These are phyloP conservation scores for Ambrosia trifida DNA, from an alignment of 129 eudicot species.

Conservation along the genomic window DNA sequence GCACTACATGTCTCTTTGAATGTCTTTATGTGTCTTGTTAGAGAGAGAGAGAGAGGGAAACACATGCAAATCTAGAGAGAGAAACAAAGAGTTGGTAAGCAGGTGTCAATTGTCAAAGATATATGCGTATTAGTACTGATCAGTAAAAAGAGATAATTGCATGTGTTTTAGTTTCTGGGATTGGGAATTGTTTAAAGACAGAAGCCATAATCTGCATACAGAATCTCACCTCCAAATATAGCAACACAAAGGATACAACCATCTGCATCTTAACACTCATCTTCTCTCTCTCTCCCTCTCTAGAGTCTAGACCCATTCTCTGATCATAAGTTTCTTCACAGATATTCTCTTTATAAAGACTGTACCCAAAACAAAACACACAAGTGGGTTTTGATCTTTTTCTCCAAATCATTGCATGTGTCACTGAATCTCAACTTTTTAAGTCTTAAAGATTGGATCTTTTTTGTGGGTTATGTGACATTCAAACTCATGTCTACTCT, in stretches of 20 bases:
- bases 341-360: slow-evolving; percentile 18
- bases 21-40: slow-evolving; percentile 22
- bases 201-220: slow-evolving; percentile 46
- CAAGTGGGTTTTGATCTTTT: slow-evolving; percentile 35
- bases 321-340: slow-evolving; percentile 26
- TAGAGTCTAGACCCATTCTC: neutral
- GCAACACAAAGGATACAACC: slow-evolving; percentile 56
- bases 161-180: slow-evolving; percentile 47
- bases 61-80: slow-evolving; percentile 13
- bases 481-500: slow-evolving; percentile 36
- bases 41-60: slow-evolving; percentile 25
- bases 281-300: slow-evolving; percentile 7
- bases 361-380: slow-evolving; percentile 24
- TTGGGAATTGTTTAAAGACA: slow-evolving; percentile 51
- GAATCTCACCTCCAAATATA: slow-evolving; percentile 57
- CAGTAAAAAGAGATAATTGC: slow-evolving; percentile 22
- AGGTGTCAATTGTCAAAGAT: slow-evolving; percentile 26
- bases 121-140: slow-evolving; percentile 13
- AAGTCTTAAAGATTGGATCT: slow-evolving; percentile 12
- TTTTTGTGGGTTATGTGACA: slow-evolving; percentile 33
- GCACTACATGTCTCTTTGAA: slow-evolving; percentile 25
- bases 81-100: slow-evolving; percentile 18
- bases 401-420: slow-evolving; percentile 27
- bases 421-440: slow-evolving; percentile 13
- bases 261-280: slow-evolving; percentile 24